A percentile compares a stretch with the other conserved stretches of the same genome.
Evolutionary conservation across 192 early-diverging fungal species (phyloP).

Genomic region (Glomus cerebriforme): DNA sequence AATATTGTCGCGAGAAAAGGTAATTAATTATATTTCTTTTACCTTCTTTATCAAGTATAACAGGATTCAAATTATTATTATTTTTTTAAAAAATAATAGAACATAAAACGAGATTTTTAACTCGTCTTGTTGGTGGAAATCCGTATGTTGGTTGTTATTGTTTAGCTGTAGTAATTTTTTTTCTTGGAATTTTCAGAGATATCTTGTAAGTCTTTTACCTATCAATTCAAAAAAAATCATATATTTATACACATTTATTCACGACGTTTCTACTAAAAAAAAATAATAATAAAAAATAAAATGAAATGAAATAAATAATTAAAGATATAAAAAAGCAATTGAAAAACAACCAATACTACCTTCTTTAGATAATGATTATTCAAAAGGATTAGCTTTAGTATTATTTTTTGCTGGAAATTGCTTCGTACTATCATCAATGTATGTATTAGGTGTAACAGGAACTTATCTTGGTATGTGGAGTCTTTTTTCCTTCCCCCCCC

Average conservation of each 20-base stretch:
- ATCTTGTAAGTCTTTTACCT: slow-evolving; percentile 51
- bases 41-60: background rate
- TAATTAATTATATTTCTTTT: slow-evolving; percentile 31
- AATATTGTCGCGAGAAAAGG: slow-evolving; percentile 83
- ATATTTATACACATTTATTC: background rate
- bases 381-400: slow-evolving; percentile 51
- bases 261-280: background rate
- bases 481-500: background rate
- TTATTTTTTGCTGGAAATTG: slow-evolving; percentile 67
- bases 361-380: slow-evolving; percentile 46
- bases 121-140: slow-evolving; percentile 69
- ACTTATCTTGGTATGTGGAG: slow-evolving; percentile 76
- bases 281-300: too few relatives aligned
- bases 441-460: slow-evolving; percentile 82
- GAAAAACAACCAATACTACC: slow-evolving; percentile 63
- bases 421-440: slow-evolving; percentile 85
- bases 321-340: slow-evolving; percentile 70
- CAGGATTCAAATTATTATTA: background rate
- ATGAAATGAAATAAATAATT: background rate
- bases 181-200: slow-evolving; percentile 81
- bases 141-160: slow-evolving; percentile 73
- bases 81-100: slow-evolving; percentile 49
- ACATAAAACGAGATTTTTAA: slow-evolving; percentile 73
- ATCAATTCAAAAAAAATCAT: background rate
- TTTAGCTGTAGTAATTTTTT: slow-evolving; percentile 81